Conservation (phyloP, 1,139 yeast genomes). For the Zhuliangozyma parablackwelliae region DNA sequence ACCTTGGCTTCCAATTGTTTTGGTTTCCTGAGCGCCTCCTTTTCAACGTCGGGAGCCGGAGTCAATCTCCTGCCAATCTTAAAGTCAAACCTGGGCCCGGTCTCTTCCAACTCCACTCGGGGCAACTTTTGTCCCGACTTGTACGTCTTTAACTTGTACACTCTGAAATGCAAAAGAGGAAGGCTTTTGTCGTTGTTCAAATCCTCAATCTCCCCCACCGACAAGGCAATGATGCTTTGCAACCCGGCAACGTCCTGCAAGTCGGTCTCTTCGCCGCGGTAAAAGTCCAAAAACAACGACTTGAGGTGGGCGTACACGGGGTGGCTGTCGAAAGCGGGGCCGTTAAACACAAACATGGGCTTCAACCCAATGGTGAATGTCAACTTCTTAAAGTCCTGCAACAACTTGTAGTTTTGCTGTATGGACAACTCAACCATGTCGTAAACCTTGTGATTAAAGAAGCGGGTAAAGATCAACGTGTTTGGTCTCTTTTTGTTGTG, state of each 20-base stretch:
- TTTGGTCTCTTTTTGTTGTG: conserved; percentile 92
- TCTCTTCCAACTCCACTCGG: conserved; percentile 88
- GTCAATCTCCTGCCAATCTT: conserved; percentile 80
- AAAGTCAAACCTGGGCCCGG: conserved; percentile 95
- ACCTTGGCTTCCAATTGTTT: conserved; percentile 77
- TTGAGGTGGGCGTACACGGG: conserved; percentile 84
- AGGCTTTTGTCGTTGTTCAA: conserved; percentile 26
- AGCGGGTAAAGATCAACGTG: conserved; percentile 80
- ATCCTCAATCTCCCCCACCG: conserved; percentile 59
- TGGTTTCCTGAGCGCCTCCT: conserved; percentile 81
- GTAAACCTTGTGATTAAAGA: conserved; percentile 83
- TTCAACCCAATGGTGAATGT: conserved; percentile 87
- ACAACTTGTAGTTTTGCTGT: conserved; percentile 62
- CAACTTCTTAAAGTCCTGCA: conserved; percentile 73
- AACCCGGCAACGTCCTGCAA: conserved; percentile 92
- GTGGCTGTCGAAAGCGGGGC: conserved; percentile 84
- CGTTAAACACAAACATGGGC: conserved; percentile 93
- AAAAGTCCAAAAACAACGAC: conserved; percentile 86
- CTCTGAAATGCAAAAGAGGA: conserved; percentile 86
- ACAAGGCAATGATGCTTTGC: conserved; percentile 82
- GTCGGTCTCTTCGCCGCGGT: conserved; percentile 79
- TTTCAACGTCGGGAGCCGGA: conserved; percentile 87
- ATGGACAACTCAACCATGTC: conserved; percentile 92
- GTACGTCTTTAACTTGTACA: conserved; percentile 77
- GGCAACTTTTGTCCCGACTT: conserved; percentile 87